Evolutionary conservation across 2,329 filamentous ascomycete species (phyloP).

Genomic region (Phoma sp.): DNA sequence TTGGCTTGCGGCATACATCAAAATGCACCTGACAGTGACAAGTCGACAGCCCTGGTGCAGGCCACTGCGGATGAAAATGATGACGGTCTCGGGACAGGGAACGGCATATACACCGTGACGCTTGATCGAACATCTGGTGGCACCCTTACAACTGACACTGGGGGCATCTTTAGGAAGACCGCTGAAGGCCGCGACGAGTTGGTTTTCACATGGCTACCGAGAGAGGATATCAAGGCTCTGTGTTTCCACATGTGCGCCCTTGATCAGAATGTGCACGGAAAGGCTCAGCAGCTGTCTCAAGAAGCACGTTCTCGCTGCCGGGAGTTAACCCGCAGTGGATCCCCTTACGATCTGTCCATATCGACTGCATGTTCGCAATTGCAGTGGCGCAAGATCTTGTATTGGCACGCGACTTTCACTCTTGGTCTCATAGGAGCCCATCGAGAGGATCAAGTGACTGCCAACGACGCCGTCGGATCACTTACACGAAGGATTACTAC

Average conservation of each 20-base stretch:
- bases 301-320: conserved; percentile 61
- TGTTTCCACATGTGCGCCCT: conserved; percentile 65
- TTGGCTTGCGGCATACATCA: conserved; percentile 71
- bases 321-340: conserved; percentile 38
- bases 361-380: conserved; percentile 48
- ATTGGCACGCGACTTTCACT: conserved; percentile 73
- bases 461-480: conserved; percentile 26
- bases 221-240: conserved; percentile 64
- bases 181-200: conserved; percentile 51
- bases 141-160: conserved; percentile 50
- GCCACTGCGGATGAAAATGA: conserved; percentile 62
- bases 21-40: conserved; percentile 64
- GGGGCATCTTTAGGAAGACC: conserved; percentile 51
- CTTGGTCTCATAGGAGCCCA: conserved; percentile 73
- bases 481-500: conserved; percentile 43
- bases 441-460: conserved; percentile 70
- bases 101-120: conserved; percentile 50
- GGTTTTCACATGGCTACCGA: conserved; percentile 65
- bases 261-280: conserved; percentile 62
- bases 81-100: conserved; percentile 35
- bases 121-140: conserved; percentile 45
- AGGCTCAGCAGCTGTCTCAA: conserved; percentile 60
- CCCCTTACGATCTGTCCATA: conserved; percentile 30
- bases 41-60: conserved; percentile 57
- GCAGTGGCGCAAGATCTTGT: conserved; percentile 69